Evolutionary conservation across 225 moss, liverwort and hornwort genomes (phyloP).

Genomic region (Polytrichum commune): DNA sequence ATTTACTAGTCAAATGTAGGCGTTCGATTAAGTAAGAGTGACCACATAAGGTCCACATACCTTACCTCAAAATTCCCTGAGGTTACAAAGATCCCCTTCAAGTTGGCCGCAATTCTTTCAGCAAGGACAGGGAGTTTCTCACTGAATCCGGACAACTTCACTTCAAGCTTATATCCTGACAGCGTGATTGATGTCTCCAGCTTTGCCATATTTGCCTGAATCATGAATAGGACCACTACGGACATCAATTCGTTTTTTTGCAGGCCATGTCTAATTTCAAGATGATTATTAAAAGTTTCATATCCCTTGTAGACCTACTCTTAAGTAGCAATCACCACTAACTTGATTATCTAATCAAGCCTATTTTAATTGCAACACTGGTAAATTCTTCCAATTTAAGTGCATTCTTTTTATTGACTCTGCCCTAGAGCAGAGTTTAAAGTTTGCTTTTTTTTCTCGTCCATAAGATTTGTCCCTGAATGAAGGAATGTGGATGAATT

Average conservation of each 20-base stretch:
- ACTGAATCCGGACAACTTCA: conserved; percentile 79
- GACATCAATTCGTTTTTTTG: not conserved
- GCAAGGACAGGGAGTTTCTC: conserved; percentile 81
- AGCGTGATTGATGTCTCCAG: conserved; percentile 60
- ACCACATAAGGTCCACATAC: not conserved
- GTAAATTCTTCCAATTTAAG: too few relatives aligned
- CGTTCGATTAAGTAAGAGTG: not conserved
- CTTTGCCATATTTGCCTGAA: conserved; percentile 74
- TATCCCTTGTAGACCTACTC: not conserved
- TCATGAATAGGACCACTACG: not conserved
- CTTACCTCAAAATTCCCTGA: conserved; percentile 58
- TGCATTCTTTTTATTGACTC: too few relatives aligned
- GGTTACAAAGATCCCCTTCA: conserved; percentile 41
- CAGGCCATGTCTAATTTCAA: not conserved
- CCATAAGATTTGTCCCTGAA: too few relatives aligned
- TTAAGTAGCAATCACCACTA: not conserved
- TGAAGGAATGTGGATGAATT: too few relatives aligned
- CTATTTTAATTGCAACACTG: not conserved
- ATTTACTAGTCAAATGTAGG: too few relatives aligned
- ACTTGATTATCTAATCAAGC: not conserved
- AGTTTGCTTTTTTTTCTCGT: too few relatives aligned
- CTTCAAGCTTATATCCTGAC: conserved; percentile 61
- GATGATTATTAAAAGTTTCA: not conserved
- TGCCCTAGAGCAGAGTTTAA: too few relatives aligned
- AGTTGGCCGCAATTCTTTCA: conserved; percentile 48